Evolutionary conservation across 441 rosid species (phyloP).

Genomic region (Francoa sonchifolia): DNA sequence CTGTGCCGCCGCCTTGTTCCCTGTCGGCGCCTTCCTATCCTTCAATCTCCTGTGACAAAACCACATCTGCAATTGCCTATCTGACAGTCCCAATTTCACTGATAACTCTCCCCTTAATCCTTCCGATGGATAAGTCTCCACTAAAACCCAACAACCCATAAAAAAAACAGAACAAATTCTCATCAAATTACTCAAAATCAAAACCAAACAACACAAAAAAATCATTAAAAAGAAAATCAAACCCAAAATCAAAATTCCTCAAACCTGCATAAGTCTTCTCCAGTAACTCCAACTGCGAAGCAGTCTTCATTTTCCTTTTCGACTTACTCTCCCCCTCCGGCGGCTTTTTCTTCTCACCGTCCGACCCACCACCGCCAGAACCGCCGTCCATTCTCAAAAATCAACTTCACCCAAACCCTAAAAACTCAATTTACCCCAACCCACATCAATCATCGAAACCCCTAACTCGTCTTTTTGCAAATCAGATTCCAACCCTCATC

Average conservation of each 20-base stretch:
- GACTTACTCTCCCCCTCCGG: slow-evolving; percentile 41
- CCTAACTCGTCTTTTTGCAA: no score
- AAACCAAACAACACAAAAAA: slow-evolving; percentile 1
- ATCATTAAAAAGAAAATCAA: background rate
- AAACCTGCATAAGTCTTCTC: slow-evolving; percentile 51
- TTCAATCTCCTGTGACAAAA: slow-evolving; percentile 95
- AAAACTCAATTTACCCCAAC: slow-evolving; percentile 2
- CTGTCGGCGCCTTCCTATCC: slow-evolving; percentile 52
- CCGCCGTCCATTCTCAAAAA: slow-evolving; percentile 20
- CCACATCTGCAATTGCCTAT: slow-evolving; percentile 99
- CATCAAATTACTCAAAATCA: slow-evolving; percentile 4
- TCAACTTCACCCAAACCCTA: slow-evolving; percentile 7
- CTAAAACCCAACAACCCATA: slow-evolving; percentile 21
- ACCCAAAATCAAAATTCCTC: background rate
- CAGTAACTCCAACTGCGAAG: slow-evolving; percentile 53
- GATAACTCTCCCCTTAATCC: slow-evolving; percentile 65
- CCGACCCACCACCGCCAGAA: slow-evolving; percentile 22
- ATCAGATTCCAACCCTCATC: no score
- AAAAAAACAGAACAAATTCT: slow-evolving; percentile 1
- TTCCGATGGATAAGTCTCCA: slow-evolving; percentile 86
- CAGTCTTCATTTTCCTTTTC: slow-evolving; percentile 63
- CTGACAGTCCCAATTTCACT: slow-evolving; percentile 70
- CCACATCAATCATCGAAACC: background rate
- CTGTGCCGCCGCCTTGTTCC: slow-evolving; percentile 32
- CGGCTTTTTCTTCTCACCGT: slow-evolving; percentile 47